phyloP scores from a whole-genome alignment of 2,329 filamentous ascomycete species.

The Berkeleyomyces rouxiae region DNA sequence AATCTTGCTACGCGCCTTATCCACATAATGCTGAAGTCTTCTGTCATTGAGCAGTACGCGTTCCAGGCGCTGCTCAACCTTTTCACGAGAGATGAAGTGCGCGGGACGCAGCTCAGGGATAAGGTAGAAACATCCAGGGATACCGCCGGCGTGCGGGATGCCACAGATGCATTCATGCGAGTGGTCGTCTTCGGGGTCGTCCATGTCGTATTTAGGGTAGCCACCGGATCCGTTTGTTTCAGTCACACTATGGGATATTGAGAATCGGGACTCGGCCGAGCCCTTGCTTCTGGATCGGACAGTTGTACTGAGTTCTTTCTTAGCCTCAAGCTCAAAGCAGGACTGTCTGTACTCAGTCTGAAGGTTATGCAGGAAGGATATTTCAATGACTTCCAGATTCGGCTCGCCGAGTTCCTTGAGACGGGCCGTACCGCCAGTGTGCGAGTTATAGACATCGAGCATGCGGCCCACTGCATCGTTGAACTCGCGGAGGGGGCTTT shows the following conservation, averaged over 20 bases:
- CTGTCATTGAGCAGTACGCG: not conserved
- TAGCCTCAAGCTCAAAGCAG: conserved; percentile 4
- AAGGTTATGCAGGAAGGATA: not conserved
- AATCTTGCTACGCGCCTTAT: conserved; percentile 4
- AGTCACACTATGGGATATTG: not conserved
- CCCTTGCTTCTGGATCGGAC: not conserved
- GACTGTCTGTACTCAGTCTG: conserved; percentile 9
- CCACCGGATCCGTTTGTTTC: not conserved
- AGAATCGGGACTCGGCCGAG: not conserved
- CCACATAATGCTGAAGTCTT: not conserved
- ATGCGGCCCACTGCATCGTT: conserved; percentile 32
- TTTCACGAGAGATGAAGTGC: not conserved
- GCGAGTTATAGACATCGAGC: conserved; percentile 12
- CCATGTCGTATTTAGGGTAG: not conserved
- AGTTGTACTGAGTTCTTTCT: not conserved
- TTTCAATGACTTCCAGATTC: conserved; percentile 10
- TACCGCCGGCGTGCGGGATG: conserved; percentile 7
- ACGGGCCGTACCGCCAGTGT: not conserved
- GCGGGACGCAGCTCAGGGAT: conserved; percentile 9
- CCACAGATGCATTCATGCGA: conserved; percentile 7
- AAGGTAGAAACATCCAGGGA: conserved; percentile 9
- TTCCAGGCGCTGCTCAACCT: not conserved
- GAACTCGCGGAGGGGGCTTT: conserved; percentile 32
- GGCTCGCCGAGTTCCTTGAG: conserved; percentile 5
- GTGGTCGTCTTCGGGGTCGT: conserved; percentile 5